A percentile compares a stretch with the other conserved stretches of the same genome.
phyloP scores from a whole-genome alignment of 495 filamentous ascomycete genomes.

The Paragyromitra xinjiangensis region DNA sequence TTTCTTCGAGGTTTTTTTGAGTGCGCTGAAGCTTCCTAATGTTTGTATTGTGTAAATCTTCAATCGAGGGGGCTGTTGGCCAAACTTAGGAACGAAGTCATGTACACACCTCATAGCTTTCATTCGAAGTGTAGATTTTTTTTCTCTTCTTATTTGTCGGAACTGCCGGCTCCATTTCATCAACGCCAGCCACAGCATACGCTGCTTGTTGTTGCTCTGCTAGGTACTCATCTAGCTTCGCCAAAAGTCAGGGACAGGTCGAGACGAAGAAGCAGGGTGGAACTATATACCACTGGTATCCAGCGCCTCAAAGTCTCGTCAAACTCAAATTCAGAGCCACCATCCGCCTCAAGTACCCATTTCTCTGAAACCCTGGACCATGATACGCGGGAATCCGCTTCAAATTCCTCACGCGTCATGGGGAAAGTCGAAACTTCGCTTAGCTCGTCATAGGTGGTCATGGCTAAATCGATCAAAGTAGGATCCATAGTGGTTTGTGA shows the following conservation, averaged over 20 bases:
- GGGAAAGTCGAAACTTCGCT: conserved; percentile 65
- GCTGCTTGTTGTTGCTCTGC: conserved; percentile 78
- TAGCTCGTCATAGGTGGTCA: conserved; percentile 5
- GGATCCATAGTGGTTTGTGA: conserved; percentile 24
- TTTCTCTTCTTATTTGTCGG: conserved; percentile 75
- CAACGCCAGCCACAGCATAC: conserved; percentile 75
- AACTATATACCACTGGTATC: conserved; percentile 72
- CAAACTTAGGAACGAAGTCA: neutral
- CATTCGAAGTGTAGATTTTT: conserved; percentile 64
- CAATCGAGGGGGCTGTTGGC: neutral
- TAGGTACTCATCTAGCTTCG: conserved; percentile 78
- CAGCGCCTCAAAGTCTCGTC: conserved; percentile 77
- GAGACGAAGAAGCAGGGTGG: neutral
- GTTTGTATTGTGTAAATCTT: neutral
- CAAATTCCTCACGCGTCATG: conserved; percentile 76
- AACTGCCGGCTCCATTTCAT: conserved; percentile 67
- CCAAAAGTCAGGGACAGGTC: conserved; percentile 8
- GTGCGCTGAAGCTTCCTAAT: conserved; percentile 30
- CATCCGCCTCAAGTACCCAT: conserved; percentile 83
- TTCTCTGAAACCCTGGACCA: conserved; percentile 82
- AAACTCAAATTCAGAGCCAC: conserved; percentile 86
- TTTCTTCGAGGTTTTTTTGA: conserved; percentile 42
- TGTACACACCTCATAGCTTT: conserved; percentile 45
- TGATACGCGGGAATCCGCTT: conserved; percentile 82
- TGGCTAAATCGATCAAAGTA: conserved; percentile 5